Conservation (phyloP, 2,329 filamentous ascomycete genomes). For the Fusarium torulosum region DNA sequence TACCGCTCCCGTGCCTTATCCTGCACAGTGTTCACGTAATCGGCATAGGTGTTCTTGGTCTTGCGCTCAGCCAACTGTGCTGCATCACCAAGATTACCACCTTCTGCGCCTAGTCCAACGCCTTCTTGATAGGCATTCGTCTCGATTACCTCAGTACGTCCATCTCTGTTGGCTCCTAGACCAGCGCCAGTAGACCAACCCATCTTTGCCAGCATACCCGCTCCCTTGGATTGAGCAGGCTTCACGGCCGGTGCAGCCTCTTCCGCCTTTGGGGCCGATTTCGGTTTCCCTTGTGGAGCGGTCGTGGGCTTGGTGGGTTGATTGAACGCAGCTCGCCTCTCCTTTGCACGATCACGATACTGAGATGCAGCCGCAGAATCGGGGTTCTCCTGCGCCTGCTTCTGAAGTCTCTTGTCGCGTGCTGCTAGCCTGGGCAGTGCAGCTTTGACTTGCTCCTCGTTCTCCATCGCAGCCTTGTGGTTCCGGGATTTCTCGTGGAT, state of each 20-base stretch:
- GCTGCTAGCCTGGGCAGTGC: constrained; percentile 57
- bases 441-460: constrained; percentile 62
- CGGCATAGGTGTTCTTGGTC: constrained; percentile 70
- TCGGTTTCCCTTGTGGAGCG: constrained; percentile 54
- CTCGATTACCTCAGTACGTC: constrained; percentile 72
- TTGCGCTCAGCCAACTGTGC: constrained; percentile 71
- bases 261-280: constrained; percentile 39
- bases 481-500: constrained; percentile 59
- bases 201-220: constrained; percentile 78
- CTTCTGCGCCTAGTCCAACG: constrained; percentile 77
- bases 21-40: constrained; percentile 73
- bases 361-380: constrained; percentile 49
- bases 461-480: constrained; percentile 57
- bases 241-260: constrained; percentile 39
- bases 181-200: constrained; percentile 76
- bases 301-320: constrained; percentile 67
- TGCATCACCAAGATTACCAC: constrained; percentile 77
- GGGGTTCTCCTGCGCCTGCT: constrained; percentile 46
- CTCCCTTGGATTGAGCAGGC: constrained; percentile 69
- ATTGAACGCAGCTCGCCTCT: constrained; percentile 72
- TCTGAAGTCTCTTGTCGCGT: constrained; percentile 54
- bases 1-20: constrained; percentile 76
- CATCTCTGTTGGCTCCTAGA: constrained; percentile 72
- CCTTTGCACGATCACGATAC: constrained; percentile 76
- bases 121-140: constrained; percentile 75